These are phyloP conservation scores for Gautieria morchelliformis DNA, from an alignment of 768 basidiomycete species.

Conservation along the genomic window DNA sequence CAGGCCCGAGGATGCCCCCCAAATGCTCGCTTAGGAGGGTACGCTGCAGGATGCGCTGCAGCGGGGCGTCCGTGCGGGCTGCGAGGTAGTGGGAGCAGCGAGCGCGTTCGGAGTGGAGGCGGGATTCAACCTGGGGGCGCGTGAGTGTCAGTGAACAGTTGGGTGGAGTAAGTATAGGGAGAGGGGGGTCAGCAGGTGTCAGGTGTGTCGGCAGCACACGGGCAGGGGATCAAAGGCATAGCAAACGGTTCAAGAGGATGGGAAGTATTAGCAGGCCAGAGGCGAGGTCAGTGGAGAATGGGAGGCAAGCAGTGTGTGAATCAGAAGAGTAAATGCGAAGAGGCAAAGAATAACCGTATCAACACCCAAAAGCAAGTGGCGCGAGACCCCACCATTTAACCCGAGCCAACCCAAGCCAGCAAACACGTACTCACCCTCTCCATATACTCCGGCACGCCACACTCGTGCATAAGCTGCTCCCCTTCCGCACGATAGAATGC, in stretches of 20 bases:
- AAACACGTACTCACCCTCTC: conserved; percentile 44
- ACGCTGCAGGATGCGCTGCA: conserved; percentile 69
- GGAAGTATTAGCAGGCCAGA: no score
- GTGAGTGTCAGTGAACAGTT: not conserved
- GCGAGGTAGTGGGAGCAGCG: conserved; percentile 71
- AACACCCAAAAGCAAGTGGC: no score
- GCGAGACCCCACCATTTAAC: no score
- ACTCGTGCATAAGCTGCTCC: conserved; percentile 53
- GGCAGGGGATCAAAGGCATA: no score
- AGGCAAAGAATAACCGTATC: no score
- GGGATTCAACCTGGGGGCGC: conserved; percentile 55
- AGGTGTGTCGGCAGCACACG: no score
- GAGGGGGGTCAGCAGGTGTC: no score
- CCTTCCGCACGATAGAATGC: conserved; percentile 76
- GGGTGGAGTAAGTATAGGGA: not conserved
- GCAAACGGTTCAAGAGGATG: no score
- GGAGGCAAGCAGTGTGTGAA: no score
- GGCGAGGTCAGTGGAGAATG: no score
- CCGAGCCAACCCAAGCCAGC: no score
- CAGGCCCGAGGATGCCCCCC: conserved; percentile 76
- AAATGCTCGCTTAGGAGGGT: conserved; percentile 68
- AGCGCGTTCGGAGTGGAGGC: conserved; percentile 76
- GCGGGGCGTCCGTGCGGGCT: conserved; percentile 54
- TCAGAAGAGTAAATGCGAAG: no score
- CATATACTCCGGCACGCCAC: conserved; percentile 77